Percentiles rank a stretch among this genome's conserved stretches.
Evolutionary conservation across 2,329 filamentous ascomycete genomes (phyloP).

Genomic region (Macrophomina phaseolina): DNA sequence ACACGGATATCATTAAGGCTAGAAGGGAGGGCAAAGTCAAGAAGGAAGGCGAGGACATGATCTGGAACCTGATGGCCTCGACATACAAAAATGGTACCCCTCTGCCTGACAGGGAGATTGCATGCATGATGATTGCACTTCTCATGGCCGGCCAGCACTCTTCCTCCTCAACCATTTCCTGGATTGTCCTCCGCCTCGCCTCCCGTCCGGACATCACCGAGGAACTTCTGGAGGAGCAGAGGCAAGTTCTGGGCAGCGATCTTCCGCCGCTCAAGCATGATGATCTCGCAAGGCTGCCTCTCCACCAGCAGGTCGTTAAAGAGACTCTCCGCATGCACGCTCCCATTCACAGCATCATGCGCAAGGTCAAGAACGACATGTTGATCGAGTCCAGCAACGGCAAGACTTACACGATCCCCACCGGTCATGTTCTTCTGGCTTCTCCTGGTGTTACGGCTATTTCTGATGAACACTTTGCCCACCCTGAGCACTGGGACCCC

Average conservation of each 20-base stretch:
- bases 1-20: conserved; percentile 80
- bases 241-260: conserved; percentile 72
- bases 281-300: conserved; percentile 75
- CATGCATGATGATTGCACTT: conserved; percentile 92
- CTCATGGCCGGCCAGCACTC: conserved; percentile 93
- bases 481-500: conserved; percentile 84
- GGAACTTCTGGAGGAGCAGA: conserved; percentile 83
- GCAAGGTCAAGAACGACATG: conserved; percentile 88
- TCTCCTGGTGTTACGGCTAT: conserved; percentile 82
- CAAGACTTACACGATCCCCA: conserved; percentile 82
- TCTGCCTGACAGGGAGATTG: conserved; percentile 83
- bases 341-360: conserved; percentile 94
- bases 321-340: conserved; percentile 91
- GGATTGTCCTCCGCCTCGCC: conserved; percentile 84
- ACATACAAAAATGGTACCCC: conserved; percentile 80
- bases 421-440: conserved; percentile 79
- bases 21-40: conserved; percentile 62
- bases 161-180: conserved; percentile 80
- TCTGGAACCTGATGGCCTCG: conserved; percentile 87
- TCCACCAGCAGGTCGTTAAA: conserved; percentile 85
- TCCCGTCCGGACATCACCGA: conserved; percentile 78
- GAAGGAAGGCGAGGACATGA: conserved; percentile 73
- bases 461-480: conserved; percentile 77
- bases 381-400: conserved; percentile 66
- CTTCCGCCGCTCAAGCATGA: conserved; percentile 79